Evolutionary conservation across 192 early-diverging fungal genomes (phyloP), one percentile per base, ranked within the genome.

Genomic region (Coemansia sp.): DNA sequence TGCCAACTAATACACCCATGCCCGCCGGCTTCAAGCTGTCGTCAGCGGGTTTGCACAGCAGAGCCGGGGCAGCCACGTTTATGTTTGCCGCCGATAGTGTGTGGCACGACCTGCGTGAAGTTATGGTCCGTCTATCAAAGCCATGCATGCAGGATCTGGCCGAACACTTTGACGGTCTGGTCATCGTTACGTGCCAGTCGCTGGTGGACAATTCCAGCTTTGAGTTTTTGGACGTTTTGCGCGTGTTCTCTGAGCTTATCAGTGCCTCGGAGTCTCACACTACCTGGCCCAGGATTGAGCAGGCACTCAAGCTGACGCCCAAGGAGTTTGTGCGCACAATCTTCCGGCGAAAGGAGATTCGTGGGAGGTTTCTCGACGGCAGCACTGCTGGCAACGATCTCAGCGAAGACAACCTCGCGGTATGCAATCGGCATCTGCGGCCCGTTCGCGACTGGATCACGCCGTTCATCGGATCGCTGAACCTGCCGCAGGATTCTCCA

Each of bases 381-480:
- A 21, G 10, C 3, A 20, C 38, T 7, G 34, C 34, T 0, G 5
- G 29, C 5, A 28, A 27, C 8, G 42, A 32, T 7, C 44, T 66
- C 15, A 44, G 39, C 43, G 62, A 58, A 12, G 58, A 49, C 19
- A 25, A 34, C 4, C 43, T 76, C 2, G 11, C 23, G 26, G 14
- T 17, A 4, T 57, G 53, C 25, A 57, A 57, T 20, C 58, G 58
- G 28, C 50, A 58, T 4, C 55, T 70, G 34, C 53, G 59, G 15
- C 62, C 73, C 0, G 58, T 65, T 6, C 39, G 64, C 7, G 73
- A 70, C 8, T 76, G 73, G 73, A 60, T 76, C 5, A 66, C 58
- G 26, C 73, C 73, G 19, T 70, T 76, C 43, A 53, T 76, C 26
- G 58, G 34, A 17, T 76, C 73, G 10, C 51, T 76, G 48, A 28